Conservation (phyloP, 345 rosid genomes). For the Ceriops decandra region DNA sequence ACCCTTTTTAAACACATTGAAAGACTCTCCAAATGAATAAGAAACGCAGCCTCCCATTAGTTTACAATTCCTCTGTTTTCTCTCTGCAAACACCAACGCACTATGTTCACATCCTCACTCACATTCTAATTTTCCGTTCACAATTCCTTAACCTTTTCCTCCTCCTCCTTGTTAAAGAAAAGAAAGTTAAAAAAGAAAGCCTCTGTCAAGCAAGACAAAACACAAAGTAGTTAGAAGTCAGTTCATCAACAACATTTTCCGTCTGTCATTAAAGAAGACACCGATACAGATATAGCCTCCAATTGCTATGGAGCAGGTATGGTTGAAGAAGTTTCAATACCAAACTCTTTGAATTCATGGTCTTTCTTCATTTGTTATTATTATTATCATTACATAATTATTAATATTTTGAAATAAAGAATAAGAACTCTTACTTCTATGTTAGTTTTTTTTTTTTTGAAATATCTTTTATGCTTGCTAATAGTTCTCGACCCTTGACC, state of each 20-base stretch:
- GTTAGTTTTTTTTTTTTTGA: too few relatives aligned
- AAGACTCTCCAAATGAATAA: not conserved
- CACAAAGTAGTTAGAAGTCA: constrained; percentile 12
- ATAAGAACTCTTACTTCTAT: too few relatives aligned
- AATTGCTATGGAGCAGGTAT: not conserved
- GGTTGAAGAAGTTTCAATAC: not conserved
- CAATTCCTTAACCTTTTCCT: not conserved
- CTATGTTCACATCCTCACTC: not conserved
- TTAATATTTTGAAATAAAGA: not conserved
- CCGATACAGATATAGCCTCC: not conserved
- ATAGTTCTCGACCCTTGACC: constrained; percentile 21
- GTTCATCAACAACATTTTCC: constrained; percentile 6
- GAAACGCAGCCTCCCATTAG: not conserved
- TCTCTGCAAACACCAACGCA: not conserved
- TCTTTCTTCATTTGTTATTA: not conserved
- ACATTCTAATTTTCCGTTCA: not conserved
- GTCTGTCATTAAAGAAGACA: not conserved
- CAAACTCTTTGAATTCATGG: not conserved
- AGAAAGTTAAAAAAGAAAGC: not conserved
- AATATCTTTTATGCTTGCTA: too few relatives aligned
- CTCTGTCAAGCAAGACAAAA: constrained; percentile 2
- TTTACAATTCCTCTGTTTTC: constrained; percentile 1
- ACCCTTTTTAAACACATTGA: not conserved
- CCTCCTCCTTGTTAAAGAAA: not conserved
- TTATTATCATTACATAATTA: not conserved